Percentiles rank a stretch among this genome's conserved stretches.
Evolutionary conservation across 2,329 filamentous ascomycete species (phyloP).

Genomic region (Berkeleyomyces rouxiae): DNA sequence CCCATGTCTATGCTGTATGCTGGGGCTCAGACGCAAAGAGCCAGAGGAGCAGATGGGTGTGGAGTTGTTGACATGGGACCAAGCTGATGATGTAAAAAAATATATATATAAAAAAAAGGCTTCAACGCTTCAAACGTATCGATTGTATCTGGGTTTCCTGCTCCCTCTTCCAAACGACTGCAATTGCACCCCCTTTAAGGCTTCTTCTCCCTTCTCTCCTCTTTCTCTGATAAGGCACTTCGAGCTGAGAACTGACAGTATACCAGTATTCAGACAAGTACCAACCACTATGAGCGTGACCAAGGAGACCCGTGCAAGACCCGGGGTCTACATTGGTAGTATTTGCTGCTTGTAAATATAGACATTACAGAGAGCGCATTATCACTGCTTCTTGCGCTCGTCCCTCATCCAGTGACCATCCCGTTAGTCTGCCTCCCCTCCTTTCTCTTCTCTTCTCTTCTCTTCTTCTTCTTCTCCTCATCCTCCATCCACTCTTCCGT

Average conservation of each 20-base stretch:
- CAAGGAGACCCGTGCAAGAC: neutral
- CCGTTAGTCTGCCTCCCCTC: neutral
- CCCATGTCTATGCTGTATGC: too few species aligned
- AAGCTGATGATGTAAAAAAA: too few species aligned
- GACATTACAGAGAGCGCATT: neutral
- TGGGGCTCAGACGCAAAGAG: too few species aligned
- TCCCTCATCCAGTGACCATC: neutral
- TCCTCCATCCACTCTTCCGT: neutral
- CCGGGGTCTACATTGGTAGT: neutral
- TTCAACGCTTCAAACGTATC: neutral
- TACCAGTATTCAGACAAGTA: too few species aligned
- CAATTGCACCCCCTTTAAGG: neutral
- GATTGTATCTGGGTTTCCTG: neutral
- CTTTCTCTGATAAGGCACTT: neutral
- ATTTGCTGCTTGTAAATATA: neutral
- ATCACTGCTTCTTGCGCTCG: neutral
- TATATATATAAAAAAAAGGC: neutral
- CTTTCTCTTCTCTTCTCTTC: neutral
- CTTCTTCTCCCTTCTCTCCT: neutral
- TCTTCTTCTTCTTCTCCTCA: neutral
- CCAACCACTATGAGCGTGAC: too few species aligned
- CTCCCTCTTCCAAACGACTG: neutral
- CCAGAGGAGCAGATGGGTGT: neutral
- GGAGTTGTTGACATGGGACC: neutral
- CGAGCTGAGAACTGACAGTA: neutral